Conservation (phyloP, 2,329 filamentous ascomycete species). For the Arthroderma sp. region DNA sequence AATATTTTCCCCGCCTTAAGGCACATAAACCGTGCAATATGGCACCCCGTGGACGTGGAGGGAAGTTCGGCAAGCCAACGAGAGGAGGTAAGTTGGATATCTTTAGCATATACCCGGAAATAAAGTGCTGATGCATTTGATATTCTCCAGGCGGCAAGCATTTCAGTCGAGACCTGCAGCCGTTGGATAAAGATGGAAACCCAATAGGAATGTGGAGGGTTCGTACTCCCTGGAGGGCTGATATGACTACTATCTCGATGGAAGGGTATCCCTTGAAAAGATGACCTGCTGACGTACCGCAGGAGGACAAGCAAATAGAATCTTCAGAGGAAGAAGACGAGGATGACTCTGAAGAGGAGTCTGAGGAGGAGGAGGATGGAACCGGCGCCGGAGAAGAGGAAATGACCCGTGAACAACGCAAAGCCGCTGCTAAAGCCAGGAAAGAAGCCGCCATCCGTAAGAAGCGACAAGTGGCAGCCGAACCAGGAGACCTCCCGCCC, state of each 20-base stretch:
- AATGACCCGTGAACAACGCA: conserved; percentile 75
- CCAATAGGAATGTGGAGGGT: conserved; percentile 78
- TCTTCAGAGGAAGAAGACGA: conserved; percentile 44
- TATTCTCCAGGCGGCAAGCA: conserved; percentile 66
- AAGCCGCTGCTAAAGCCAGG: conserved; percentile 73
- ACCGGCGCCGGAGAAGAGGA: conserved; percentile 40
- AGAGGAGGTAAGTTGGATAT: conserved; percentile 58
- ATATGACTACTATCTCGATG: no score
- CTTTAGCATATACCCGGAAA: neutral
- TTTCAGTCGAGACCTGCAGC: conserved; percentile 83
- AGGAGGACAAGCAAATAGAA: conserved; percentile 25
- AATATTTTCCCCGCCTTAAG: neutral
- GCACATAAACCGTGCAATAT: conserved; percentile 19
- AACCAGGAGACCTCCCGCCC: conserved; percentile 75
- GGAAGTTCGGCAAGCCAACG: conserved; percentile 89
- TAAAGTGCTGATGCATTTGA: neutral
- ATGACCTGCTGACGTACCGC: conserved; percentile 16
- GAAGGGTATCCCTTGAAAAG: neutral
- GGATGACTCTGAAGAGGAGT: conserved; percentile 41
- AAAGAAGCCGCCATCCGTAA: conserved; percentile 79
- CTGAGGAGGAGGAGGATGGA: conserved; percentile 38
- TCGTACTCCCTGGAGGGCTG: conserved; percentile 1
- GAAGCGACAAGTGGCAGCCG: conserved; percentile 57
- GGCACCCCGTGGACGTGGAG: conserved; percentile 59
- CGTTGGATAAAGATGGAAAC: conserved; percentile 79